Evolutionary conservation across 1,284 basidiomycete genomes (phyloP).

Genomic region (Cutaneotrichosporon arboriforme): DNA sequence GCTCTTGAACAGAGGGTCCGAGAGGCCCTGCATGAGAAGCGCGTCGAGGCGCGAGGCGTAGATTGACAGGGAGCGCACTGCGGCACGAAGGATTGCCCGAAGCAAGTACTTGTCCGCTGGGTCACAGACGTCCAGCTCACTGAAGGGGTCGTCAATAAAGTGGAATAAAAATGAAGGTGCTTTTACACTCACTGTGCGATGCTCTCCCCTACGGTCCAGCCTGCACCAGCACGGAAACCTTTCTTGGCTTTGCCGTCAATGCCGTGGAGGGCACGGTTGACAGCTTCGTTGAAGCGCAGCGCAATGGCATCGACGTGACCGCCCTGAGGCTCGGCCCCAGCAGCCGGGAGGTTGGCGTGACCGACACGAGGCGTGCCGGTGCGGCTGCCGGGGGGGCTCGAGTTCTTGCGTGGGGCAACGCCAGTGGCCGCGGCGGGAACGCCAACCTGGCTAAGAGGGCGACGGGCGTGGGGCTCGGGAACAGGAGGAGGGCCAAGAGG

Average conservation of each 20-base stretch:
- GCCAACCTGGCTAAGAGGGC: slow-evolving; percentile 1
- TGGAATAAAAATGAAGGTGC: too few species aligned
- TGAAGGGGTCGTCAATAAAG: slow-evolving; percentile 4
- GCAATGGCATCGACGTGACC: slow-evolving; percentile 47
- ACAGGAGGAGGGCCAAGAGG: slow-evolving; percentile 17
- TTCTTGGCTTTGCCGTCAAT: slow-evolving; percentile 46
- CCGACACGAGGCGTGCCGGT: slow-evolving; percentile 3
- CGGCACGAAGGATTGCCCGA: slow-evolving; percentile 45
- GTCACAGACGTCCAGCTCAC: slow-evolving; percentile 32
- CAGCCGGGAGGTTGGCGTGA: slow-evolving; percentile 2
- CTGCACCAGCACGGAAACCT: slow-evolving; percentile 43
- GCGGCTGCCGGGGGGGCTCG: slow-evolving; percentile 19
- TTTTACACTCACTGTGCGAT: slow-evolving; percentile 47
- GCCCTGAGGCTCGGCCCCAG: slow-evolving; percentile 9
- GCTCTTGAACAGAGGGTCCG: slow-evolving; percentile 38
- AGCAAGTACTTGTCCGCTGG: slow-evolving; percentile 46
- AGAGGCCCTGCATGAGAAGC: slow-evolving; percentile 45
- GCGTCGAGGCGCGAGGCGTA: slow-evolving; percentile 48
- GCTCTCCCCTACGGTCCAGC: slow-evolving; percentile 42
- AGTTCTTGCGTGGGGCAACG: slow-evolving; percentile 6
- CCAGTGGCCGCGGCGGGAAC: not conserved
- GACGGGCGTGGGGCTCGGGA: slow-evolving; percentile 5
- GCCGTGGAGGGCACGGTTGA: slow-evolving; percentile 45
- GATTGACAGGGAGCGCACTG: slow-evolving; percentile 45
- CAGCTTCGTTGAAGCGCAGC: slow-evolving; percentile 44